Base-by-base conservation (phyloP, 306 rosid species). In the Quercus aquifolioides region DNA sequence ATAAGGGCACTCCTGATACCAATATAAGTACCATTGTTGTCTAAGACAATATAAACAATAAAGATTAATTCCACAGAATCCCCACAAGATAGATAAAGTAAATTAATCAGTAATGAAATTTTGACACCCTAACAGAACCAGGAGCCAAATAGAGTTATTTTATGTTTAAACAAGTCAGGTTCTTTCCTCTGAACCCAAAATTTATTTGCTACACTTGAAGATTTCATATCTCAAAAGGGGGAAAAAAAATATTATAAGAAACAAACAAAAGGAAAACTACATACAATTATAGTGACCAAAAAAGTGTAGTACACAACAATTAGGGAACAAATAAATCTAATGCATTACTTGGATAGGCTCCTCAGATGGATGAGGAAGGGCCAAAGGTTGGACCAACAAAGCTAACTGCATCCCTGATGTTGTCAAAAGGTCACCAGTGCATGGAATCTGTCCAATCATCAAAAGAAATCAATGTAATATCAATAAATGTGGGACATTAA, bases 391-490 rank as follows among this genome's bases (percentile, higher is more conserved):
- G 84, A 95, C 97, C 87, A 93, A 74, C 93, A 93, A 86, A 85
- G 99, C 96, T 81, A 95, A 88, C 62, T 93, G 98, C 99, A 95
- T 93, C 78, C 98, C 99, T 76, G 99, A 93, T 74, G 98, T 93
- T 85, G 88, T 60, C 90, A 95, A 84, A 76, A 95, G 94, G 83
- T 95, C 98, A 79, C 90, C 87, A 33, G 99, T 93, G 88, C 90
- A 90, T 64, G 99, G 98, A 79, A 93, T 84, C 99, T 95, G 91
- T 55, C 59, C 82, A 68, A 79, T 51, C 76, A 83, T 76, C 58
- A 73, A 62, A 80, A 63, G 80, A 79, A 74, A 84, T 68, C 13
- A 68, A 5, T 8, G 30, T 69, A 79, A 43, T 76, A 69, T 55
- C 64, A 78, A 64, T 35, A 46, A 38, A 58, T 69, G 49, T 69